Conservation (phyloP, 2,329 filamentous ascomycete genomes). For the Raffaelea ambrosiae region DNA sequence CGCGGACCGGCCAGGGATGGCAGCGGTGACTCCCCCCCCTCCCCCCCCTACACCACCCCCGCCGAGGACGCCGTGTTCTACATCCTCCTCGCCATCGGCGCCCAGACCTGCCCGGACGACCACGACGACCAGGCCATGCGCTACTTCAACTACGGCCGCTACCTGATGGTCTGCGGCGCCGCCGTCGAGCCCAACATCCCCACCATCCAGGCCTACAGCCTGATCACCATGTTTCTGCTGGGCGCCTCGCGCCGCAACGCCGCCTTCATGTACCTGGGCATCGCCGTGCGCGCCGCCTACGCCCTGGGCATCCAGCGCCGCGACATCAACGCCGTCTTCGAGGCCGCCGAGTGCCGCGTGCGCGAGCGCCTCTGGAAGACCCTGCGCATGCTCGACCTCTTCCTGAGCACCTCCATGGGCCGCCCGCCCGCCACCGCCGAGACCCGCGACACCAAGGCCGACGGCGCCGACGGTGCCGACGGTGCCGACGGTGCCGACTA, state of each 20-base stretch:
- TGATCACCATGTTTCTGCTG: constrained; percentile 53
- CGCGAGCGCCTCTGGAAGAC: constrained; percentile 25
- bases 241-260: constrained; percentile 50
- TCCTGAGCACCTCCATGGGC: constrained; percentile 24
- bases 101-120: constrained; percentile 11
- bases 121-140: constrained; percentile 8
- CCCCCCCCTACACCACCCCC: constrained; percentile 6
- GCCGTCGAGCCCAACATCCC: constrained; percentile 45
- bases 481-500: too few relatives aligned
- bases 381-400: constrained; percentile 23
- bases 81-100: constrained; percentile 16
- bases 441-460: constrained; percentile 13
- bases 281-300: constrained; percentile 48
- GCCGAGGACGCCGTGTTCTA: constrained; percentile 10
- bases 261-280: constrained; percentile 55
- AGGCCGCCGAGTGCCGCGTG: constrained; percentile 14
- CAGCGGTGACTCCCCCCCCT: not conserved
- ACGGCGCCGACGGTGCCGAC: not conserved
- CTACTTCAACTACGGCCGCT: constrained; percentile 15
- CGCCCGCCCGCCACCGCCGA: constrained; percentile 24
- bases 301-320: constrained; percentile 43
- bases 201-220: constrained; percentile 40
- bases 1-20: too few relatives aligned
- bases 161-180: constrained; percentile 37
- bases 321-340: constrained; percentile 20